phyloP scores from a whole-genome alignment of 2,329 filamentous ascomycete genomes.

The Emmonsiellopsis sp. region DNA sequence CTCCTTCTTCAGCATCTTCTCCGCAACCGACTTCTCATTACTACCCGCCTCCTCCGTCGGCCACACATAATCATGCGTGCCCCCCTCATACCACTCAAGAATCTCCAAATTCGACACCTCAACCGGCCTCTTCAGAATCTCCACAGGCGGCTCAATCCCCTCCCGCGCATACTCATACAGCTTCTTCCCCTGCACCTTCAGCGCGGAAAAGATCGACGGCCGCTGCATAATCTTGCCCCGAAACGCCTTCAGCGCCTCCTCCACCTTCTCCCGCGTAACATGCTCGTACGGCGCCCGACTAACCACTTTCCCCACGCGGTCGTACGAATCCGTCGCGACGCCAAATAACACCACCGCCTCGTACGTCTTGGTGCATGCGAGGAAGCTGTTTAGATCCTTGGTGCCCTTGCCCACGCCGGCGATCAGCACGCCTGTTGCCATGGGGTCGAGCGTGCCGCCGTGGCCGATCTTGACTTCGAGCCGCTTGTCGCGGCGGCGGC shows the following conservation, averaged over 20 bases:
- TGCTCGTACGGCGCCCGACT: constrained; percentile 66
- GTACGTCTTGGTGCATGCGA: constrained; percentile 87
- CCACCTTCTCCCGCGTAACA: constrained; percentile 68
- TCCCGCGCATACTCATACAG: constrained; percentile 93
- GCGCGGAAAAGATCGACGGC: constrained; percentile 83
- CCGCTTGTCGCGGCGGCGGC: constrained; percentile 51
- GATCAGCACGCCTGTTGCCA: constrained; percentile 88
- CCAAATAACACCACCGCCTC: constrained; percentile 85
- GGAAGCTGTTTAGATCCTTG: constrained; percentile 67
- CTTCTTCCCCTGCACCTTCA: constrained; percentile 88
- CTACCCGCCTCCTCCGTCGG: constrained; percentile 67
- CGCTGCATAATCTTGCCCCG: constrained; percentile 78
- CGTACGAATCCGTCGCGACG: constrained; percentile 86
- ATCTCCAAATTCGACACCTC: constrained; percentile 69
- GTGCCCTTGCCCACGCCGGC: constrained; percentile 81
- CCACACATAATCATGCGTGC: constrained; percentile 68
- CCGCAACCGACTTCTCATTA: constrained; percentile 65
- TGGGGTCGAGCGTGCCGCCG: constrained; percentile 86
- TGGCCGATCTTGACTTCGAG: constrained; percentile 87
- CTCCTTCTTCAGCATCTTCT: constrained; percentile 48
- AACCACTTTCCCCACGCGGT: constrained; percentile 74
- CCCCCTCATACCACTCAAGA: constrained; percentile 73
- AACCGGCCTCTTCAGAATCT: constrained; percentile 73
- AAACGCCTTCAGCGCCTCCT: constrained; percentile 65
- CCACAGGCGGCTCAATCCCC: constrained; percentile 73